Evolutionary conservation across 1,284 basidiomycete species (phyloP), one percentile per base, ranked within the genome.

Genomic region (Mrakiaceae sp.): DNA sequence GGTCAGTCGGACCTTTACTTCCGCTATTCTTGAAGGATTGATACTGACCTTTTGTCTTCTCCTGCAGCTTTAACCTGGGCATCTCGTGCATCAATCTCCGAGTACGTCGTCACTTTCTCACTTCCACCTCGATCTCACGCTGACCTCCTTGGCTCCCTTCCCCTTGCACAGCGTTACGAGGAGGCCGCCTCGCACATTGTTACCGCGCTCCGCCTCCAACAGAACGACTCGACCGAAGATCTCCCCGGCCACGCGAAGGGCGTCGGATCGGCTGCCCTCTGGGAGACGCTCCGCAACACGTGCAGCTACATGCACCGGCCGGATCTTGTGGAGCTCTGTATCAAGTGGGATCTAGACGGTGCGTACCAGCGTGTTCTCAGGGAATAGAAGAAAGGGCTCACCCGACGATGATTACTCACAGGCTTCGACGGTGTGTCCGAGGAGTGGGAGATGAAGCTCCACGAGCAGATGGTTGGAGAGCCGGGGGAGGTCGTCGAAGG

Each of bases 11-110:
- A 61, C 11, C 46, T 48, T 43, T 64, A 14, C 42, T 47, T 5
- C 51, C 39, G 2, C 43, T 12, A 12, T 12, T 51, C 49, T 10
- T 2, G 44, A 49, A 12, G 9, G 9, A 46, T 4, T 4, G 48
- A 49, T 3, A 42, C 10, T 62, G 5, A 42, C 40, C 51, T 55
- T 40, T n/a, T 8, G 40, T 53, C 42, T 7, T 11, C 5, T 55
- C 51, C 11, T 40, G 39, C 63, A 88, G 90, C 68, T 95, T 89
- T 76, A 95, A 96, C 75, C 80, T 95, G 16, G 92, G 90, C 40
- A 95, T 95, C 68, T 88, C 90, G 0, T 90, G 86, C 72, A 88
- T 91, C 74, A 94, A 91, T 74, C 81, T 95, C 61, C 81, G 90
- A 83, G 83, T 84, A 68, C 90, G 90, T 72, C 82, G 95, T 4